Percentiles rank a stretch among this genome's conserved stretches.
Conservation (phyloP, 371 early-diverging fungal species). For the Vittaforma corneae region DNA sequence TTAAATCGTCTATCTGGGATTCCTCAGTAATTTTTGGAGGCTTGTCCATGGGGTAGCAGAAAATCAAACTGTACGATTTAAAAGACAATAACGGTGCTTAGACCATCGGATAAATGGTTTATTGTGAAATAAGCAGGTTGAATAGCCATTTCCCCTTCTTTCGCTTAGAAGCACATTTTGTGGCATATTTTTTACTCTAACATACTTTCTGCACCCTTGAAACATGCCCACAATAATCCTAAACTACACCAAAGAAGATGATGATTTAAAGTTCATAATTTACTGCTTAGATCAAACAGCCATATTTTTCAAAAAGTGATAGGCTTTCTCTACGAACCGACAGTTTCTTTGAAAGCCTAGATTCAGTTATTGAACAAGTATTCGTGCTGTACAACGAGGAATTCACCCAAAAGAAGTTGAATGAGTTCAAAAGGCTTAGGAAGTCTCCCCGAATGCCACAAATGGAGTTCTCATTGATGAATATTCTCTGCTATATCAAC, state of each 20-base stretch:
- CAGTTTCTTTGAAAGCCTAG: neutral
- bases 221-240: slow-evolving; percentile 14
- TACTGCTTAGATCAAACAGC: neutral
- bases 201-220: too few relatives aligned
- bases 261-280: slow-evolving; percentile 20
- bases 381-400: neutral
- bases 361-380: neutral
- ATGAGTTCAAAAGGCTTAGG: slow-evolving; percentile 15
- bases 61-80: too few relatives aligned
- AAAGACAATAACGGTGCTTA: too few relatives aligned
- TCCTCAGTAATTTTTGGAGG: too few relatives aligned
- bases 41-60: too few relatives aligned
- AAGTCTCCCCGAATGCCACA: neutral
- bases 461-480: neutral
- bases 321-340: neutral
- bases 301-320: neutral
- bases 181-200: too few relatives aligned
- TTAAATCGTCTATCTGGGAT: too few relatives aligned
- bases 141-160: too few relatives aligned
- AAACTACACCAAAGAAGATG: slow-evolving; percentile 7
- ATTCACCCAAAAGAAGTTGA: neutral
- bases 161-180: too few relatives aligned
- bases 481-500: slow-evolving; percentile 5
- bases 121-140: too few relatives aligned
- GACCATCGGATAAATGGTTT: too few relatives aligned